Evolutionary conservation across 2,329 filamentous ascomycete genomes (phyloP), one percentile per base, ranked within the genome.

Genomic region (Cladophialophora immunda): DNA sequence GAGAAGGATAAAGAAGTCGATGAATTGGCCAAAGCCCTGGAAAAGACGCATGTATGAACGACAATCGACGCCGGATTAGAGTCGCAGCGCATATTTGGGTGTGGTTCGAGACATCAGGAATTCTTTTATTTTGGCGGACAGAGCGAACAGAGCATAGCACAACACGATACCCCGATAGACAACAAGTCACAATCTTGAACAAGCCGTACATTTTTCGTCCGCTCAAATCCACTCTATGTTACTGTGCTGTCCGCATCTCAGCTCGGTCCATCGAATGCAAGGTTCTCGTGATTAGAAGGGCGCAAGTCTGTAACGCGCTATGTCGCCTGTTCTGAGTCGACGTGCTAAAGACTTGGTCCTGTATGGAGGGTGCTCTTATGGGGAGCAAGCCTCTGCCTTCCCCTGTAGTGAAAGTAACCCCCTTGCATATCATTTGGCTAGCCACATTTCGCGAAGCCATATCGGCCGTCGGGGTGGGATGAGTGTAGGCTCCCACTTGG

Each of bases 1-100:
- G 91, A 90, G 79, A 85, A 91, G 70, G 87, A 93, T 78, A 90
- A 91, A 47, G 90, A 91, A 34, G 92, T 98, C 45, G 93, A 97
- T 74, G 89, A 89, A 54, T 82, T 98, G 75, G 91, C 93, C 17
- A 87, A 90, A 77, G 85, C 88, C 75, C 81, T 98, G 72, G 87
- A 86, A 68, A 94, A 94, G 86, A 91, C 92, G 3, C 63, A 67
- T 34, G 67, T 66, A 66, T 62, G 32, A 52, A 25, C n/a, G 29
- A 27, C 15, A 32, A 52, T 47, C 53, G 13, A 22, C 38, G 47
- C n/a, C n/a, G 32, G 41, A 19, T 13, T 27, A 8, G 32, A 15
- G 19, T 54, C 7, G 30, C 56, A 30, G 62, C 25, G 53, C 47
- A 65, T 56, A 4, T 1, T 56, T 50, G 52, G 32, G 52, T 29